Evolutionary conservation across 2,329 filamentous ascomycete genomes (phyloP).

Genomic region (Ceratocystis alfenasii): DNA sequence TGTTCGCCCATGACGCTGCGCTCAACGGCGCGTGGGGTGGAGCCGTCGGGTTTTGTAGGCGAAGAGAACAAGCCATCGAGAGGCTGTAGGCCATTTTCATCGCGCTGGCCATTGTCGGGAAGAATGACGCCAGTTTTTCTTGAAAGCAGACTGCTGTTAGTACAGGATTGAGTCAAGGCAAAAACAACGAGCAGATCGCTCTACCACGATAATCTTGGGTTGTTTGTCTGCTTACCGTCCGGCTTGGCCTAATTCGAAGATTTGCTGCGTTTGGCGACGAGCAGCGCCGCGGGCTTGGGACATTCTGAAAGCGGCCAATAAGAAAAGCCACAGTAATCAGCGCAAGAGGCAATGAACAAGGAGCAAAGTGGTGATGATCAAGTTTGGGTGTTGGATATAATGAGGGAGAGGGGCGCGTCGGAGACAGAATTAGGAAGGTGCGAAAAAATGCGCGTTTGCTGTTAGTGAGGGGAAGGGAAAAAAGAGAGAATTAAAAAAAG

Average conservation of each 20-base stretch:
- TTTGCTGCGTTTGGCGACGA: slow-evolving; percentile 19
- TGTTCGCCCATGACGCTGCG: slow-evolving; percentile 31
- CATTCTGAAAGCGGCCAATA: slow-evolving; percentile 3
- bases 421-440: not conserved
- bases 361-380: too few species aligned
- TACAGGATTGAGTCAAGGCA: slow-evolving; percentile 6
- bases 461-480: not conserved
- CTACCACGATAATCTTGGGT: not conserved
- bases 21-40: slow-evolving; percentile 28
- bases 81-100: slow-evolving; percentile 85
- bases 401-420: not conserved
- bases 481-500: not conserved
- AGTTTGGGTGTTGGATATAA: not conserved
- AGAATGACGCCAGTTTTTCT: slow-evolving; percentile 86
- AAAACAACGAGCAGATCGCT: not conserved
- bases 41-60: slow-evolving; percentile 44
- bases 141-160: slow-evolving; percentile 10
- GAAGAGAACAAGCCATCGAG: slow-evolving; percentile 83
- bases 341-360: too few species aligned
- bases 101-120: slow-evolving; percentile 64
- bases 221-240: slow-evolving; percentile 29
- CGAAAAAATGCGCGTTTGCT: not conserved
- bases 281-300: slow-evolving; percentile 18
- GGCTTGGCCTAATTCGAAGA: slow-evolving; percentile 29
- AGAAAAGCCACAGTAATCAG: too few species aligned